These are phyloP conservation scores for Comarum palustre DNA, from an alignment of 306 rosid genomes.

Conservation along the genomic window DNA sequence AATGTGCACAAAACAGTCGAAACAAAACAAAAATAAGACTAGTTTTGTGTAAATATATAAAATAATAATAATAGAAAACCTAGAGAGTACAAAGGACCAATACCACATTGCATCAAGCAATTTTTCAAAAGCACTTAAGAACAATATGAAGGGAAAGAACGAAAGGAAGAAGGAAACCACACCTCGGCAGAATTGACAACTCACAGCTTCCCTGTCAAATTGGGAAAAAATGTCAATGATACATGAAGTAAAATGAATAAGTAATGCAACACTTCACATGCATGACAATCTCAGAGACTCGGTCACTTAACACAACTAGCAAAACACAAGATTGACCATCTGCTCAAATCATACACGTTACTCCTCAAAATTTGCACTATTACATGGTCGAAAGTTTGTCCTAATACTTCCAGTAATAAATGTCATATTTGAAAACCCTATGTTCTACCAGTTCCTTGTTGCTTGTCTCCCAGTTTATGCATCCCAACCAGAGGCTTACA, in stretches of 20 bases:
- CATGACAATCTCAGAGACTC: not conserved
- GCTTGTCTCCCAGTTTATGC: not conserved
- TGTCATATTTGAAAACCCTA: not conserved
- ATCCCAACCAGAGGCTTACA: not conserved
- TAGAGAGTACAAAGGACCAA: not conserved
- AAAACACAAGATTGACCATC: not conserved
- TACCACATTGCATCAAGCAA: not conserved
- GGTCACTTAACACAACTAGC: not conserved
- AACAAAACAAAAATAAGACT: not conserved
- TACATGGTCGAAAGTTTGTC: not conserved
- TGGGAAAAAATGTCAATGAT: not conserved
- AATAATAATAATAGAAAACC: not conserved
- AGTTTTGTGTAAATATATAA: not conserved
- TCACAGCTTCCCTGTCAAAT: slow-evolving; percentile 27
- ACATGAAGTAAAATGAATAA: not conserved
- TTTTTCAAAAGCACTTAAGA: not conserved
- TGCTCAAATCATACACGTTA: not conserved
- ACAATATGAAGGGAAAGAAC: not conserved
- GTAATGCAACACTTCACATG: not conserved
- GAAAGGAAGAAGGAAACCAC: not conserved
- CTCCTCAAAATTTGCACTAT: not conserved
- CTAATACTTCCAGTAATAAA: not conserved
- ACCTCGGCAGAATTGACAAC: slow-evolving; percentile 23
- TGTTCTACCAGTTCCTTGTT: not conserved
- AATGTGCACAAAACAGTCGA: not conserved